Evolutionary conservation across 352 stramenopile genomes (phyloP).

Genomic region (Globisporangium apiculatum): DNA sequence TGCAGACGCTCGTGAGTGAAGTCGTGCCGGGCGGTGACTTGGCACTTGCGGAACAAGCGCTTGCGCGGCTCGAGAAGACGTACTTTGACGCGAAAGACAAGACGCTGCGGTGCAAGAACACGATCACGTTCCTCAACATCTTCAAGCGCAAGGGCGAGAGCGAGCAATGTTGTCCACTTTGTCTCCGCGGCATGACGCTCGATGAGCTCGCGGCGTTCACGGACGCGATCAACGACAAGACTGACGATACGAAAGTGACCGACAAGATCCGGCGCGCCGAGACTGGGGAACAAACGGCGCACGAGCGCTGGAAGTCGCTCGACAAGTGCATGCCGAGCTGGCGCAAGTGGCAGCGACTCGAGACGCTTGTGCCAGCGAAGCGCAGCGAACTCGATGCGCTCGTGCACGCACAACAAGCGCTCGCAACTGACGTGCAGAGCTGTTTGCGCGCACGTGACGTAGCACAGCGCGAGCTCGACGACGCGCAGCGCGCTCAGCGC

Average conservation of each 20-base stretch:
- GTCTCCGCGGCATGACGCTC: constrained; percentile 46
- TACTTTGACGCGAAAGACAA: constrained; percentile 84
- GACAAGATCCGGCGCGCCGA: constrained; percentile 76
- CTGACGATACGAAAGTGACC: constrained; percentile 61
- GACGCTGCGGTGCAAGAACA: constrained; percentile 70
- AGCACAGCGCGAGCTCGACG: constrained; percentile 26
- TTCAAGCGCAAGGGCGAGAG: constrained; percentile 81
- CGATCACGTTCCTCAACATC: constrained; percentile 76
- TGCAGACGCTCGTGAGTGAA: constrained; percentile 45
- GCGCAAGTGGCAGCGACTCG: constrained; percentile 51
- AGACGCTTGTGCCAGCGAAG: constrained; percentile 37
- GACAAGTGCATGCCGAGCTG: constrained; percentile 59
- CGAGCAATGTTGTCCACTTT: constrained; percentile 76
- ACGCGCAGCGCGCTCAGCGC: constrained; percentile 21
- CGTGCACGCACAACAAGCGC: constrained; percentile 28
- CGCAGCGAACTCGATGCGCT: constrained; percentile 39
- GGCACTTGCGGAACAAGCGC: constrained; percentile 33
- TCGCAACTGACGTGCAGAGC: constrained; percentile 51
- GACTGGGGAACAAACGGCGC: constrained; percentile 28
- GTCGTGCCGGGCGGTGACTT: constrained; percentile 37
- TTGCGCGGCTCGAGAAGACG: constrained; percentile 43
- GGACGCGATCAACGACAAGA: constrained; percentile 63
- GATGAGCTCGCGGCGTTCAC: constrained; percentile 57
- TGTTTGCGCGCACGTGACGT: constrained; percentile 17
- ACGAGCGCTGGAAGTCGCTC: constrained; percentile 51